Conservation (phyloP, 148 eudicot genomes). For the Chenopodium berlandieri region DNA sequence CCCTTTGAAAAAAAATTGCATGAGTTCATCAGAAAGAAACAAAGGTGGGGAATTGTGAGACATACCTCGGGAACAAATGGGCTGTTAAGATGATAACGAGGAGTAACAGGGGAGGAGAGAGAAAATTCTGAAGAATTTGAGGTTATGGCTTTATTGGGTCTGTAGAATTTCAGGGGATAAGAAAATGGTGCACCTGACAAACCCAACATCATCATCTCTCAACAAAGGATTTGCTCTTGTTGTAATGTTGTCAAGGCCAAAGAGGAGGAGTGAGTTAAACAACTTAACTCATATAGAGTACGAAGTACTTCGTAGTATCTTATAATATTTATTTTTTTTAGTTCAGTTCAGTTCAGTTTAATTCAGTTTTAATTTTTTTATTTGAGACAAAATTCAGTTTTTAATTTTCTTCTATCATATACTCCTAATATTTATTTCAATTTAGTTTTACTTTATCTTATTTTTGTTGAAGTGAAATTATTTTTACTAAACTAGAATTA, state of each 20-base stretch:
- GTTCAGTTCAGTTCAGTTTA: no score
- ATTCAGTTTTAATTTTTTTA: no score
- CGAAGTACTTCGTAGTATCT: no score
- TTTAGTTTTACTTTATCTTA: no score
- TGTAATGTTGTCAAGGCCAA: background rate
- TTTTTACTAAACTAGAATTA: no score
- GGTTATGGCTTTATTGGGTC: conserved; percentile 29
- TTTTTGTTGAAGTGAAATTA: no score
- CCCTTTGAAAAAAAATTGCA: background rate
- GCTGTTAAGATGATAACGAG: conserved; percentile 26
- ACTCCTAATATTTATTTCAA: no score
- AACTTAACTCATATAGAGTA: no score
- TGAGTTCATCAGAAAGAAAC: background rate
- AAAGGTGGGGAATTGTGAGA: background rate
- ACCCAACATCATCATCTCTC: conserved; percentile 26
- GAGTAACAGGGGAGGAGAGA: conserved; percentile 16
- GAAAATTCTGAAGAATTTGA: conserved; percentile 31
- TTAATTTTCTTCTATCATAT: no score
- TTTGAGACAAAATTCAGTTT: no score
- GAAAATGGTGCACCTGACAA: conserved; percentile 32
- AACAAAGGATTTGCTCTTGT: background rate
- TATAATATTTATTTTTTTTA: no score
- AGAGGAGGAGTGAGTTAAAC: background rate
- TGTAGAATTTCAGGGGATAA: conserved; percentile 10
- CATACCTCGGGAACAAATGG: conserved; percentile 69